Percentiles rank a stretch among this genome's conserved stretches.
phyloP scores from a whole-genome alignment of 495 filamentous ascomycete genomes.

The Penicillium canescens region DNA sequence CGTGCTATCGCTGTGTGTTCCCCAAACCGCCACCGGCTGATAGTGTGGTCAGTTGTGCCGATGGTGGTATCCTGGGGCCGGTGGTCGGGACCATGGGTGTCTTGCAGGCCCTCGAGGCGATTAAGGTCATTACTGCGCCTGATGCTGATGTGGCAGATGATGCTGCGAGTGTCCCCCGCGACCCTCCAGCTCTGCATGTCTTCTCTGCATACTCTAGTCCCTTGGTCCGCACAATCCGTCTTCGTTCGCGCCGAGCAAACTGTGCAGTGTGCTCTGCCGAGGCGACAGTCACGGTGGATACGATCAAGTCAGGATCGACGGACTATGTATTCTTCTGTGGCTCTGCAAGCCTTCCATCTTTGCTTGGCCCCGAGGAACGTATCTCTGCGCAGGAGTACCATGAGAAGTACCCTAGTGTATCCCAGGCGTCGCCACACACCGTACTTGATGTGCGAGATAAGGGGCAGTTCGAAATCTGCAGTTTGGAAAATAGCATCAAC shows the following conservation, averaged over 20 bases:
- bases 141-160: conserved; percentile 6
- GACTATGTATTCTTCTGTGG: conserved; percentile 86
- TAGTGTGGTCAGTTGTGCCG: conserved; percentile 78
- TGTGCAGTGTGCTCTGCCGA: conserved; percentile 75
- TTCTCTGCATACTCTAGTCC: conserved; percentile 72
- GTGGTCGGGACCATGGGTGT: conserved; percentile 96
- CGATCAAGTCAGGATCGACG: conserved; percentile 60
- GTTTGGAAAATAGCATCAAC: conserved; percentile 71
- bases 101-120: conserved; percentile 83
- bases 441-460: conserved; percentile 82
- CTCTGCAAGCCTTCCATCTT: conserved; percentile 40
- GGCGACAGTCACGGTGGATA: conserved; percentile 60
- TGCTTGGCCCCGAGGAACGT: conserved; percentile 60
- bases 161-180: conserved; percentile 29
- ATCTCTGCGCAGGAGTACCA: conserved; percentile 59
- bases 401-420: conserved; percentile 12
- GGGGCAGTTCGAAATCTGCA: conserved; percentile 82
- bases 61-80: conserved; percentile 88
- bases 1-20: conserved; percentile 94
- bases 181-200: conserved; percentile 55
- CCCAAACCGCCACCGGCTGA: conserved; percentile 80
- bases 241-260: conserved; percentile 62
- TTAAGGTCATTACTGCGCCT: conserved; percentile 68
- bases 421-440: conserved; percentile 35
- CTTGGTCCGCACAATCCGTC: conserved; percentile 70